phyloP scores from a whole-genome alignment of 768 basidiomycete genomes.

The Hygrophorus pudorinus region DNA sequence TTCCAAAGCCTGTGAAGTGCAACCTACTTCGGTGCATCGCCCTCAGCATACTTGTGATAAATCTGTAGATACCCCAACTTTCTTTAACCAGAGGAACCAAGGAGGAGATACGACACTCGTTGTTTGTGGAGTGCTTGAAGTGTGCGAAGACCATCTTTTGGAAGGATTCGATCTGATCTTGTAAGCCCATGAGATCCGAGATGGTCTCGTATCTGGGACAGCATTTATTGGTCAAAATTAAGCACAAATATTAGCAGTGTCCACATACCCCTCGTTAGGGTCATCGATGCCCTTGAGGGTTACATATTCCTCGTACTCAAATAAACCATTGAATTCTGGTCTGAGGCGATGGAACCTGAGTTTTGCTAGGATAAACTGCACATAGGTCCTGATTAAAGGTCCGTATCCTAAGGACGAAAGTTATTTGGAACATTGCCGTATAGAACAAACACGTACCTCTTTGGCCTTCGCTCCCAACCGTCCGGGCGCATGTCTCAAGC shows the following conservation, averaged over 20 bases:
- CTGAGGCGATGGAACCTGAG: conserved; percentile 91
- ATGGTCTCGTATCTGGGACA: conserved; percentile 87
- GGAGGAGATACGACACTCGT: conserved; percentile 94
- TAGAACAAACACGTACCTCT: conserved; percentile 43
- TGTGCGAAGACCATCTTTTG: conserved; percentile 96
- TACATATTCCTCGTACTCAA: conserved; percentile 98
- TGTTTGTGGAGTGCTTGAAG: conserved; percentile 85
- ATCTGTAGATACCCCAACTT: conserved; percentile 98
- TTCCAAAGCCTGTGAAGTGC: background rate
- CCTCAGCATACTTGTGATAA: conserved; percentile 97
- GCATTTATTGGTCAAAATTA: conserved; percentile 7
- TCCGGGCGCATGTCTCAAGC: conserved; percentile 94
- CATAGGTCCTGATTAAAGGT: conserved; percentile 88
- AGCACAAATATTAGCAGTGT: background rate
- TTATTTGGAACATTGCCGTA: conserved; percentile 1
- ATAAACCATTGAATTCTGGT: conserved; percentile 96
- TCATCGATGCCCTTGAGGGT: conserved; percentile 96
- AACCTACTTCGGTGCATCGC: conserved; percentile 87
- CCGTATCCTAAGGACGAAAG: conserved; percentile 61
- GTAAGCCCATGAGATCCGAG: conserved; percentile 91
- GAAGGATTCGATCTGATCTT: conserved; percentile 98
- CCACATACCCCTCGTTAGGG: conserved; percentile 91
- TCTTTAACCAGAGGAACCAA: conserved; percentile 97
- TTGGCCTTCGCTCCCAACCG: conserved; percentile 66
- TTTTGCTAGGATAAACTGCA: conserved; percentile 91